phyloP scores from a whole-genome alignment of 108 stramenopile species.

The Pseudonitzschia multiseries region DNA sequence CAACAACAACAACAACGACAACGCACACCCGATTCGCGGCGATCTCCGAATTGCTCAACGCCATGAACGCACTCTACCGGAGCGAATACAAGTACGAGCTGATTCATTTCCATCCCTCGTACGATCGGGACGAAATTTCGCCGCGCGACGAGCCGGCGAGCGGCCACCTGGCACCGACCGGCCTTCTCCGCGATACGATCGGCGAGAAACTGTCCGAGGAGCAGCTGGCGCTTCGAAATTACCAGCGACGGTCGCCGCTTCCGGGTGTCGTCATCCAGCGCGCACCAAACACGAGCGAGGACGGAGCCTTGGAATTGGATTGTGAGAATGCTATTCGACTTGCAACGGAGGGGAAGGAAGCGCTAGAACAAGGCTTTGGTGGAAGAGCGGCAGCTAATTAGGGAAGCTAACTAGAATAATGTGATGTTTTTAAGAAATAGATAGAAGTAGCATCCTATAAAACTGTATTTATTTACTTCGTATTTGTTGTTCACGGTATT shows the following conservation, averaged over 20 bases:
- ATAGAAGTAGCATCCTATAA: too few relatives aligned
- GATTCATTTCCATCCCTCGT: constrained; percentile 67
- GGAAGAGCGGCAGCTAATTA: constrained; percentile 42
- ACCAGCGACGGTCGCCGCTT: constrained; percentile 68
- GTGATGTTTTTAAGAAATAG: too few relatives aligned
- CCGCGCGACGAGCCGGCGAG: not conserved
- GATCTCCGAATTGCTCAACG: constrained; percentile 62
- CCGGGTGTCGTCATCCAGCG: constrained; percentile 66
- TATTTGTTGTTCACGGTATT: too few relatives aligned
- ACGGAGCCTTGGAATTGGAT: constrained; percentile 7
- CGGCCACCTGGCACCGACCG: constrained; percentile 69
- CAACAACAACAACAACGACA: too few relatives aligned
- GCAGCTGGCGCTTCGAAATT: constrained; percentile 51
- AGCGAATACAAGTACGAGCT: constrained; percentile 61
- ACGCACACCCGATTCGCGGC: constrained; percentile 60
- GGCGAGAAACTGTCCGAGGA: constrained; percentile 51
- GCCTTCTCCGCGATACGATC: constrained; percentile 63
- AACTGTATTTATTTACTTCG: too few relatives aligned
- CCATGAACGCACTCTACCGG: constrained; percentile 54
- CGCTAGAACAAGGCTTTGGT: constrained; percentile 43
- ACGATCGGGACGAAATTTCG: constrained; percentile 57
- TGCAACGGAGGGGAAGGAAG: constrained; percentile 41
- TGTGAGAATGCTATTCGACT: constrained; percentile 49
- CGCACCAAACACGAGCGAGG: constrained; percentile 20
- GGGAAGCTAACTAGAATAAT: not conserved